A percentile compares a stretch with the other conserved stretches of the same genome.
These are phyloP conservation scores for Alternaria novae-zelandiae DNA, from an alignment of 2,329 filamentous ascomycete genomes.

Conservation along the genomic window DNA sequence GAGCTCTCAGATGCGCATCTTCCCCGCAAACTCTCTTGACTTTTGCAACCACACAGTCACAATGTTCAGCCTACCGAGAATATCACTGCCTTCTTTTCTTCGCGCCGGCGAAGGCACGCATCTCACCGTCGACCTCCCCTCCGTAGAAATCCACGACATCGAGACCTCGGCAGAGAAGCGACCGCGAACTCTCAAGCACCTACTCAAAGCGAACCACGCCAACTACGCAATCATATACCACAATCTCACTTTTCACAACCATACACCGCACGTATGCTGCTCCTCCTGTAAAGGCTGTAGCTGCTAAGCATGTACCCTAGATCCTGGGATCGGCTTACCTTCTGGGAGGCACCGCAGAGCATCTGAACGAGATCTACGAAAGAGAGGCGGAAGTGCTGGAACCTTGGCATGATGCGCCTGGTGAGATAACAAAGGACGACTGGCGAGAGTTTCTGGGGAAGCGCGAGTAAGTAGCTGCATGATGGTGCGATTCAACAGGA, in stretches of 20 bases:
- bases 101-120: slow-evolving; percentile 22
- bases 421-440: slow-evolving; percentile 81
- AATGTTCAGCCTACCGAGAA: slow-evolving; percentile 34
- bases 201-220: slow-evolving; percentile 89
- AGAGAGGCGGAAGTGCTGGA: slow-evolving; percentile 73
- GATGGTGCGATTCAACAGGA: neutral
- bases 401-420: slow-evolving; percentile 81
- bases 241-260: slow-evolving; percentile 77
- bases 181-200: slow-evolving; percentile 83
- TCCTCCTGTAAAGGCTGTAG: slow-evolving; percentile 24
- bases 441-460: slow-evolving; percentile 87
- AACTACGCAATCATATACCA: slow-evolving; percentile 87
- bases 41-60: slow-evolving; percentile 9
- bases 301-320: slow-evolving; percentile 50
- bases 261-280: slow-evolving; percentile 71
- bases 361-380: slow-evolving; percentile 84
- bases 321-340: slow-evolving; percentile 85
- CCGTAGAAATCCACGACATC: slow-evolving; percentile 77
- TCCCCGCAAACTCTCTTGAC: slow-evolving; percentile 27
- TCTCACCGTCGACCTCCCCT: slow-evolving; percentile 60
- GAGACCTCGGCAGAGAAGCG: slow-evolving; percentile 81
- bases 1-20: slow-evolving; percentile 18
- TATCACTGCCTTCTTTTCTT: slow-evolving; percentile 30
- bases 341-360: slow-evolving; percentile 74
- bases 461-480: slow-evolving; percentile 58